phyloP scores from a whole-genome alignment of 805 yeast species.

The Hanseniaspora taiwanica region DNA sequence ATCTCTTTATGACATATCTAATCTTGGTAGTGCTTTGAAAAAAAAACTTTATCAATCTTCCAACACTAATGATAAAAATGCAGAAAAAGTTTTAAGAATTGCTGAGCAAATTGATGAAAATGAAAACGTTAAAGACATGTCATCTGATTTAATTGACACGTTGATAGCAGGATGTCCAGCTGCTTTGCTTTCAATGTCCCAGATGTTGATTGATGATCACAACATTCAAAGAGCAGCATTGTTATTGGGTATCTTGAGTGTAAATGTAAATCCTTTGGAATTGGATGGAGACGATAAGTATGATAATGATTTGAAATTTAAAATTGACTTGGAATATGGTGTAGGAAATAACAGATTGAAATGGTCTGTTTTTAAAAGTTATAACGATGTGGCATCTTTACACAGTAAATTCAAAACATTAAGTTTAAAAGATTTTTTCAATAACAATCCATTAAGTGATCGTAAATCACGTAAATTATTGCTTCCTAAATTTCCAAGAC shows the following conservation, averaged over 20 bases:
- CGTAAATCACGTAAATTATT: slow-evolving; percentile 15
- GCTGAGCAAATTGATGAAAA: slow-evolving; percentile 6
- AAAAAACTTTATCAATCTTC: too few species aligned
- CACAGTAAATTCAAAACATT: slow-evolving; percentile 56
- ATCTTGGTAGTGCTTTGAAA: not conserved
- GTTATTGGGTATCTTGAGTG: slow-evolving; percentile 56
- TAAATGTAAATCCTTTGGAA: slow-evolving; percentile 40
- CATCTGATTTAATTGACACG: slow-evolving; percentile 36
- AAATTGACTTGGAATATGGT: slow-evolving; percentile 81
- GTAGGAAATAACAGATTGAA: slow-evolving; percentile 62
- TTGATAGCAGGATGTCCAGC: slow-evolving; percentile 60
- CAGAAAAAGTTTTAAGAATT: not conserved
- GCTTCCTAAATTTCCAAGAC: slow-evolving; percentile 18
- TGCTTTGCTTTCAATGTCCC: slow-evolving; percentile 59
- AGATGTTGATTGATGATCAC: slow-evolving; percentile 62
- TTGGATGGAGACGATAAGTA: too few species aligned
- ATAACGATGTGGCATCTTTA: slow-evolving; percentile 56
- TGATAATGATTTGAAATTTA: slow-evolving; percentile 34
- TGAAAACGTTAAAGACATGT: slow-evolving; percentile 17
- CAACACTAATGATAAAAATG: not conserved
- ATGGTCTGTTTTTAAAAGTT: slow-evolving; percentile 68
- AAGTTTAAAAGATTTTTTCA: slow-evolving; percentile 30
- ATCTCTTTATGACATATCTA: not conserved
- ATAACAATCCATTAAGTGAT: slow-evolving; percentile 17
- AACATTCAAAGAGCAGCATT: slow-evolving; percentile 74